Conservation (phyloP, 352 stramenopile genomes). For the Pythium brachiatum region DNA sequence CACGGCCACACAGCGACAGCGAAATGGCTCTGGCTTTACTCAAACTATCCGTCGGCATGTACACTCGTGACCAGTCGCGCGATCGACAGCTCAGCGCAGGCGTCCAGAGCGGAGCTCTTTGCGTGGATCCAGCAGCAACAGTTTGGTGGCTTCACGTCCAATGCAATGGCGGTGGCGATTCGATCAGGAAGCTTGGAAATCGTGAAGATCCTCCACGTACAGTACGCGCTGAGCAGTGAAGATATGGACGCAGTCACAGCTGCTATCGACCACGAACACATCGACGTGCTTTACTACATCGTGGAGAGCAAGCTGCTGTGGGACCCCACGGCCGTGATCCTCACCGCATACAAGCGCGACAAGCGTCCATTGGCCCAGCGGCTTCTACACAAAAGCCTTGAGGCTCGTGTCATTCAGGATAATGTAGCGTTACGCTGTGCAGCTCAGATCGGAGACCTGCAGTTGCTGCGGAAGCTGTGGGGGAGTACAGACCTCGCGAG, state of each 20-base stretch:
- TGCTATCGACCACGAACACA: background rate
- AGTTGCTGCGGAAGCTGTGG: background rate
- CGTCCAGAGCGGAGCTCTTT: background rate
- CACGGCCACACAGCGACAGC: background rate
- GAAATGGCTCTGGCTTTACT: background rate
- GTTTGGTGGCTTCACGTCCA: background rate
- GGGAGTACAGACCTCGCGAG: background rate
- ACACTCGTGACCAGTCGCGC: background rate
- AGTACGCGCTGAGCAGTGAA: background rate
- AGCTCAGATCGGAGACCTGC: background rate
- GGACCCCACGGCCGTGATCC: background rate
- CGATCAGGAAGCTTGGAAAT: background rate
- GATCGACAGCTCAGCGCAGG: background rate
- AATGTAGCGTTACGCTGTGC: background rate
- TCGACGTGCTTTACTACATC: background rate
- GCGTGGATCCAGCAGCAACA: background rate
- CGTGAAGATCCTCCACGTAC: background rate
- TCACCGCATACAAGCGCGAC: background rate
- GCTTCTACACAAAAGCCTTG: background rate
- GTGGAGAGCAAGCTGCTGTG: background rate
- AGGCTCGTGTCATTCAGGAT: background rate
- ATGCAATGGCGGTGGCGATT: background rate
- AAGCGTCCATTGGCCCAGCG: background rate
- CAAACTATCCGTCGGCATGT: background rate
- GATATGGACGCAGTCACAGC: background rate